Evolutionary conservation across 1,284 basidiomycete genomes (phyloP), one percentile per base, ranked within the genome.

Genomic region (Sanghuangporus sanghuang): DNA sequence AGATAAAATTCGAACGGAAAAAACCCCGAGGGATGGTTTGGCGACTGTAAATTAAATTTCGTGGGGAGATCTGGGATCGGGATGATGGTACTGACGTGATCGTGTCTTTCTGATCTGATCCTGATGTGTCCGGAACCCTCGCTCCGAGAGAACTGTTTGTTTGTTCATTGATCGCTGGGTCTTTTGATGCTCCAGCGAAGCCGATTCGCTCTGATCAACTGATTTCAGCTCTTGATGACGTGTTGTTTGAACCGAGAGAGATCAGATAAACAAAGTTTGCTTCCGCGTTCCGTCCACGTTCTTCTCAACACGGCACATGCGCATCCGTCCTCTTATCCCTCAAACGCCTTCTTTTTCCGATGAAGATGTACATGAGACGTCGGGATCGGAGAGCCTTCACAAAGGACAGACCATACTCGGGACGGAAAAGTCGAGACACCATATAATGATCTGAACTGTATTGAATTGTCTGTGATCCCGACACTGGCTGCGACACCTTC

Each of bases 191-290:
- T 23, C n/a, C 16, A 46, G 16, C 44, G 16, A 18, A n/a, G 44
- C 44, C 21, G 44, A 46, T n/a, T 46, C 44, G 44, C 7, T n/a
- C 16, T 46, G 44, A 46, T 46, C 44, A 46, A 46, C 16, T n/a
- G 12, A 46, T 7, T n/a, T 7, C 21, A 14, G 6, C 16, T 46
- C 7, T n/a, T 46, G 44, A 18, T 46, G 44, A 46, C 39, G 14
- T 57, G 38, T 57, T 27, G n/a, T 46, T n/a, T 11, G 40, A 5
- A 18, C 40, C 12, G 56, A 42, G 27, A 42, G 56, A 39, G 56
- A 42, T 57, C n/a, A 54, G n/a, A 14, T 14, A 35, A 36, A 54
- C 53, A 54, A 38, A 54, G 53, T 54, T 54, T 54, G 53, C 53
- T 54, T 54, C 53, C 53, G 53, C 53, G 53, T 54, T 36, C 4